These are phyloP conservation scores for Podila clonocystis DNA, from an alignment of 192 early-diverging fungal species.

Conservation along the genomic window DNA sequence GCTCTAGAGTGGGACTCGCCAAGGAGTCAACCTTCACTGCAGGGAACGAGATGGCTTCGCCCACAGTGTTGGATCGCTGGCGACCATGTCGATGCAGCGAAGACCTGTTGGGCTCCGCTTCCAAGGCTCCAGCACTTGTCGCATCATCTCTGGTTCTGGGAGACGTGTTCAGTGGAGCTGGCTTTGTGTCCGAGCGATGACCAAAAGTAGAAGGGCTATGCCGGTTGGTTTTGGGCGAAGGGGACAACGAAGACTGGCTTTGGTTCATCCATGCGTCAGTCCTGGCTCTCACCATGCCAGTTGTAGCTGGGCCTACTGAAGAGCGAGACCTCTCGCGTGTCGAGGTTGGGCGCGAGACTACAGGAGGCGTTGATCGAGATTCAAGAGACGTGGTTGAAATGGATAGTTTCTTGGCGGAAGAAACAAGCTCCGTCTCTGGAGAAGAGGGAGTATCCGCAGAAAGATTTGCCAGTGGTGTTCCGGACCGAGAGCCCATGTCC, in stretches of 20 bases:
- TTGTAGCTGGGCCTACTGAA: constrained; percentile 11
- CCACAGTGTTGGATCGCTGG: constrained; percentile 38
- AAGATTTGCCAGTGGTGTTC: background rate
- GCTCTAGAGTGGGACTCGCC: constrained; percentile 6
- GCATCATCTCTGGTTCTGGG: background rate
- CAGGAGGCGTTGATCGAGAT: background rate
- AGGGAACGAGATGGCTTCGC: constrained; percentile 32
- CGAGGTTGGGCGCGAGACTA: background rate
- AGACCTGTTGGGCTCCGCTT: constrained; percentile 9
- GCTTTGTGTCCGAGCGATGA: background rate
- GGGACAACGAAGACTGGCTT: constrained; percentile 3
- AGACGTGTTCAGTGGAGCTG: background rate
- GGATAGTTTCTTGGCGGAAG: background rate
- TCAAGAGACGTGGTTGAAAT: background rate
- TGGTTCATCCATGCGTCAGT: constrained; percentile 45
- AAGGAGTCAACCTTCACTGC: constrained; percentile 12
- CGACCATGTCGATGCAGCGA: constrained; percentile 33
- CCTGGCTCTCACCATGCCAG: constrained; percentile 26
- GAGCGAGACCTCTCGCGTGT: constrained; percentile 30
- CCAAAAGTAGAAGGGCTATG: constrained; percentile 5
- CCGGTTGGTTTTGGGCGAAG: background rate
- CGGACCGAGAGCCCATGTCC: background rate
- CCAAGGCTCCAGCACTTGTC: background rate
- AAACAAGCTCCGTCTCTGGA: constrained; percentile 9
- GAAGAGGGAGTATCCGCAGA: no score